These are phyloP conservation scores for Fusarium citri DNA, from an alignment of 2,329 filamentous ascomycete genomes.

Conservation along the genomic window DNA sequence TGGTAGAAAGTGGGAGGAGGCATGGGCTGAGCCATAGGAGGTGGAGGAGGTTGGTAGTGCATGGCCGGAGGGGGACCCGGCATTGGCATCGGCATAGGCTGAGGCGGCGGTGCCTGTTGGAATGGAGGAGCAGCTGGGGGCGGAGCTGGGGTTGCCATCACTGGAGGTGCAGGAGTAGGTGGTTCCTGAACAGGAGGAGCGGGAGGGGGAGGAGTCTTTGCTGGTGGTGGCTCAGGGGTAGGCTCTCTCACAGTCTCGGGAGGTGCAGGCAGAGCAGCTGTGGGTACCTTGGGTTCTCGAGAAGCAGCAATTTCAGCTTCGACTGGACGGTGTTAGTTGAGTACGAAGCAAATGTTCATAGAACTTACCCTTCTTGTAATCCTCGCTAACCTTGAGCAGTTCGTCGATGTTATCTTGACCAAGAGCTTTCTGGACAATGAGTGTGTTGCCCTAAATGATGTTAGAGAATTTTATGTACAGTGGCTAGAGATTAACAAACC, in stretches of 20 bases:
- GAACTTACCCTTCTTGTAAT: conserved; percentile 71
- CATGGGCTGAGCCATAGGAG: conserved; percentile 16
- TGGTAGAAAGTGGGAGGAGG: conserved; percentile 30
- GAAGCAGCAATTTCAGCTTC: conserved; percentile 34
- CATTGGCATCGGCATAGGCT: conserved; percentile 10
- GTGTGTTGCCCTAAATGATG: conserved; percentile 73
- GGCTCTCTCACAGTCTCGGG: conserved; percentile 46
- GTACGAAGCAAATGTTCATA: fast-evolving
- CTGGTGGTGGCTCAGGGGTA: conserved; percentile 52
- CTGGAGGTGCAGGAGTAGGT: conserved; percentile 41
- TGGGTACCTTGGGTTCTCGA: conserved; percentile 16
- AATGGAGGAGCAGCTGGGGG: conserved; percentile 50
- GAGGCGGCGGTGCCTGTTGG: conserved; percentile 44
- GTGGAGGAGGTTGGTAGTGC: conserved; percentile 20
- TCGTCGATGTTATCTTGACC: conserved; percentile 93
- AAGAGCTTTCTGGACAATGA: conserved; percentile 85
- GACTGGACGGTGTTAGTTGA: conserved; percentile 19
- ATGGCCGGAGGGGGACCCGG: not conserved
- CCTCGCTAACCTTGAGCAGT: conserved; percentile 83
- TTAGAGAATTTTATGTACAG: conserved; percentile 19
- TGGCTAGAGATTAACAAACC: conserved; percentile 60
- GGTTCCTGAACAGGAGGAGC: conserved; percentile 27
- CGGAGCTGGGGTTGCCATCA: conserved; percentile 48
- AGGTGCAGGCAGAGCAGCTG: conserved; percentile 50
- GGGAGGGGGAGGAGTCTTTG: conserved; percentile 44